Conservation (phyloP, 225 moss, liverwort and hornwort species). For the Physcomitrium patens region DNA sequence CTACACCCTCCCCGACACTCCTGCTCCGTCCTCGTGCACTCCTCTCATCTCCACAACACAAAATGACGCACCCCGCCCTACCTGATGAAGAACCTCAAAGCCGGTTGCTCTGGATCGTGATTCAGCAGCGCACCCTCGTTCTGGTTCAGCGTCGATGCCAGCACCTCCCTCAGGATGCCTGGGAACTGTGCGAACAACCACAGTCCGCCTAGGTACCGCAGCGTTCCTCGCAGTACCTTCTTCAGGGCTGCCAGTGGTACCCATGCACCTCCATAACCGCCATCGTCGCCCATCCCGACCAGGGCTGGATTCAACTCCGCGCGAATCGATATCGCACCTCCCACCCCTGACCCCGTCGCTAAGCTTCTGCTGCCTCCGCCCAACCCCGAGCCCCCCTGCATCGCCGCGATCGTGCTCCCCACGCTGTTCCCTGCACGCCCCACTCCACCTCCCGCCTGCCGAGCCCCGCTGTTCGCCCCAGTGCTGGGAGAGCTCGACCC, state of each 20-base stretch:
- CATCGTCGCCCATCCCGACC: slow-evolving; percentile 93
- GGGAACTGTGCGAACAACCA: slow-evolving; percentile 99
- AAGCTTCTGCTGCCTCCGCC: slow-evolving; percentile 43
- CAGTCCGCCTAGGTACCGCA: slow-evolving; percentile 89
- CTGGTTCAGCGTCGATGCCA: slow-evolving; percentile 71
- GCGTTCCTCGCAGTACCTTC: slow-evolving; percentile 89
- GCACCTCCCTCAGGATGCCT: slow-evolving; percentile 75
- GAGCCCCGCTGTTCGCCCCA: slow-evolving; percentile 42
- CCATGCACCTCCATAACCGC: slow-evolving; percentile 99
- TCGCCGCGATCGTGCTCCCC: slow-evolving; percentile 22
- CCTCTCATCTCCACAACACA: not conserved
- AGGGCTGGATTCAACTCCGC: slow-evolving; percentile 82
- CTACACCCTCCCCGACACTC: not conserved
- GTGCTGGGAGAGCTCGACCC: slow-evolving; percentile 38
- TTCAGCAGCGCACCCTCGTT: slow-evolving; percentile 83
- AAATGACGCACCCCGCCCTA: slow-evolving; percentile 27
- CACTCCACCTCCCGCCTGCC: slow-evolving; percentile 37
- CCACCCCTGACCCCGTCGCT: slow-evolving; percentile 40
- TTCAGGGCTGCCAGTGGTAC: slow-evolving; percentile 94
- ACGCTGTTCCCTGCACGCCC: slow-evolving; percentile 43
- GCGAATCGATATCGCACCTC: slow-evolving; percentile 55
- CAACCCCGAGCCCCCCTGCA: slow-evolving; percentile 33
- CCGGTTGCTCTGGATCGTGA: slow-evolving; percentile 98
- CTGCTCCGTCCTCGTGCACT: not conserved
- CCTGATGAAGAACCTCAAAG: slow-evolving; percentile 95